Percentiles rank a stretch among this genome's conserved stretches.
These are phyloP conservation scores for Achaetomiella virescens DNA, from an alignment of 495 filamentous ascomycete genomes.

Conservation along the genomic window DNA sequence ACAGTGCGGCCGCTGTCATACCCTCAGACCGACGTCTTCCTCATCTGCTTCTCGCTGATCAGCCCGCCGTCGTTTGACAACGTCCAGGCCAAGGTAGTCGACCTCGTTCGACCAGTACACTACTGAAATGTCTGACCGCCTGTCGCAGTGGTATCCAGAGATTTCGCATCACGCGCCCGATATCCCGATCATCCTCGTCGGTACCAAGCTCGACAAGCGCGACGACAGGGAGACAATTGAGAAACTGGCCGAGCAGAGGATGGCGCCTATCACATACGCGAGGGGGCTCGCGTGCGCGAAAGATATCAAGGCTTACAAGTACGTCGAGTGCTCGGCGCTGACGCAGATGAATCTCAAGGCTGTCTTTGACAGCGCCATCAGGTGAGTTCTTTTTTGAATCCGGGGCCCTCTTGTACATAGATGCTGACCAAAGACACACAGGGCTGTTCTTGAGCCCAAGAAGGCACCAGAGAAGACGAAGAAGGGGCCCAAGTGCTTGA, in stretches of 20 bases:
- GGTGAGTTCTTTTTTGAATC: constrained; percentile 46
- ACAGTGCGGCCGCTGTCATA: constrained; percentile 94
- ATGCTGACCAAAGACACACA: constrained; percentile 29
- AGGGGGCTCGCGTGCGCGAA: constrained; percentile 78
- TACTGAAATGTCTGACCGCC: constrained; percentile 11
- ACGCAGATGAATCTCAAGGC: constrained; percentile 95
- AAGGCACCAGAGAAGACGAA: constrained; percentile 57
- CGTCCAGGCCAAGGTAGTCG: constrained; percentile 80
- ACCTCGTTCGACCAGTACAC: too few relatives aligned
- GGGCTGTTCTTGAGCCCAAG: constrained; percentile 77
- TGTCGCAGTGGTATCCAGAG: constrained; percentile 80
- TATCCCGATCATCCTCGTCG: constrained; percentile 94
- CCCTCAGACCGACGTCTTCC: constrained; percentile 95
- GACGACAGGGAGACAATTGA: constrained; percentile 80
- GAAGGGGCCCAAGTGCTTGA: constrained; percentile 58
- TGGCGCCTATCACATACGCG: constrained; percentile 88
- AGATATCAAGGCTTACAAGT: constrained; percentile 90
- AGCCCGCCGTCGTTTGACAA: constrained; percentile 97
- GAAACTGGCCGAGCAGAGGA: constrained; percentile 72
- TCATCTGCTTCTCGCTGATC: constrained; percentile 98
- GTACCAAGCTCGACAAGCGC: constrained; percentile 93
- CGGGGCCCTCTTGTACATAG: neutral
- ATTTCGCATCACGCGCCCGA: constrained; percentile 94
- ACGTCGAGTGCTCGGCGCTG: constrained; percentile 95
- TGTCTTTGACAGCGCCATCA: constrained; percentile 95